Base-by-base conservation (phyloP, 805 yeast species). In the Tetrapisispora phaffii region DNA sequence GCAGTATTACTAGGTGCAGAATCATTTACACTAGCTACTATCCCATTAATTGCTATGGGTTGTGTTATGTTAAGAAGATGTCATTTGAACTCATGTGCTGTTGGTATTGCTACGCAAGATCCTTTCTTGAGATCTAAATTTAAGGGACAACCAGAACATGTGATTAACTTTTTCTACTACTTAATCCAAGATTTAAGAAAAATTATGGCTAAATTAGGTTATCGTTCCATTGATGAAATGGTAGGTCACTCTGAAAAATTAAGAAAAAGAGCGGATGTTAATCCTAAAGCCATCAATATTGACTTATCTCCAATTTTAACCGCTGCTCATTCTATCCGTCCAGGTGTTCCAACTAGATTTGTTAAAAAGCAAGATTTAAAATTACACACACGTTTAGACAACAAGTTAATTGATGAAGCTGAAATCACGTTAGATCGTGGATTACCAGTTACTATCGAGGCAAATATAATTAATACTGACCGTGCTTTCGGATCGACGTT, bases 41-140 rank as follows among this genome's bases (percentile, higher is more conserved):
- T 96, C 52, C 97, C 98, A 35, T 76, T 90, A 64, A 89, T 90
- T 57, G 93, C 97, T 29, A 79, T 90, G 89, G 97, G 97, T 50
- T 90, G 98, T 74, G 84, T 90, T 63, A 82, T 88, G 86, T 83
- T 89, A 85, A 78, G 96, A 69, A 86, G 84, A 73, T 86, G 97
- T 63, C 97, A 90, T 66, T 72, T 85, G 48, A 85, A 86, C 70
- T 79, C 95, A 34, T 90, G 98, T 69, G 96, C 98, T 24, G 98
- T 90, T 41, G 98, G 98, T 70, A 85, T 90, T 71, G 98, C 98
- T 39, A 90, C 98, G 26, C 98, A 93, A 69, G 97, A 90, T 66
- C 97, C 97, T 17, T 86, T 80, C 54, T 75, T 90, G 55, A 79
- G 98, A 69, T 78, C 78, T 69, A 93, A 90, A 68, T 90, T 90